A percentile compares a stretch with the other conserved stretches of the same genome.
These are phyloP conservation scores for Periconia digitata DNA, from an alignment of 2,329 filamentous ascomycete species.

Conservation along the genomic window DNA sequence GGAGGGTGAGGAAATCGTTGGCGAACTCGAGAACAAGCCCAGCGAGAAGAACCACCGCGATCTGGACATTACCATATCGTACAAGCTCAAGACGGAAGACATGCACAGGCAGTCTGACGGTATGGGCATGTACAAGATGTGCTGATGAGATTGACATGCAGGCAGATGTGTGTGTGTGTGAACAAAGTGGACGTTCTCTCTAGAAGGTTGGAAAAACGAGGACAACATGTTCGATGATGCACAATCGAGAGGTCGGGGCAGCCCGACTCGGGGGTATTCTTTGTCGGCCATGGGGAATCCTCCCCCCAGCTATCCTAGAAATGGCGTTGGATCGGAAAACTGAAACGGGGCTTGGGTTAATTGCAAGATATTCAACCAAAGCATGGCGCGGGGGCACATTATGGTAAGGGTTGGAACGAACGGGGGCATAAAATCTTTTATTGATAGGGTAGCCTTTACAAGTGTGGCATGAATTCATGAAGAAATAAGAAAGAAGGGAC, in stretches of 20 bases:
- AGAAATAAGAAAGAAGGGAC: conserved; percentile 39
- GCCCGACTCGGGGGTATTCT: no score
- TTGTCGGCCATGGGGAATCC: no score
- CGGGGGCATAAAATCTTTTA: conserved; percentile 3
- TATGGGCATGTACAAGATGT: conserved; percentile 76
- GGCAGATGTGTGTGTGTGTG: neutral
- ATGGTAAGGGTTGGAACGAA: no score
- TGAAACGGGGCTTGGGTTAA: no score
- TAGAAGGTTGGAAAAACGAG: neutral
- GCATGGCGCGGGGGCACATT: no score
- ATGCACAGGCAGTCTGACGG: conserved; percentile 68
- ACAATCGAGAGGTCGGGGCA: no score
- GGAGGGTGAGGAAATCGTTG: conserved; percentile 76
- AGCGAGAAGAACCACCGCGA: conserved; percentile 95
- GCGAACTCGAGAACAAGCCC: conserved; percentile 77
- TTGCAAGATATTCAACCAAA: no score
- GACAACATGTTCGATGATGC: no score
- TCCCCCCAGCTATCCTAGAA: no score
- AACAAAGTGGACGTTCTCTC: neutral
- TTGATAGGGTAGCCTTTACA: conserved; percentile 39
- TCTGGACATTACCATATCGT: conserved; percentile 85
- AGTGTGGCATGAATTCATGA: conserved; percentile 20
- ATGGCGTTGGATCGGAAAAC: no score
- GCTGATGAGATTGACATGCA: conserved; percentile 19
- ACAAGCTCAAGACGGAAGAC: conserved; percentile 78